Conservation (phyloP, 2,329 filamentous ascomycete species). For the Calonectria pseudoreteaudii region DNA sequence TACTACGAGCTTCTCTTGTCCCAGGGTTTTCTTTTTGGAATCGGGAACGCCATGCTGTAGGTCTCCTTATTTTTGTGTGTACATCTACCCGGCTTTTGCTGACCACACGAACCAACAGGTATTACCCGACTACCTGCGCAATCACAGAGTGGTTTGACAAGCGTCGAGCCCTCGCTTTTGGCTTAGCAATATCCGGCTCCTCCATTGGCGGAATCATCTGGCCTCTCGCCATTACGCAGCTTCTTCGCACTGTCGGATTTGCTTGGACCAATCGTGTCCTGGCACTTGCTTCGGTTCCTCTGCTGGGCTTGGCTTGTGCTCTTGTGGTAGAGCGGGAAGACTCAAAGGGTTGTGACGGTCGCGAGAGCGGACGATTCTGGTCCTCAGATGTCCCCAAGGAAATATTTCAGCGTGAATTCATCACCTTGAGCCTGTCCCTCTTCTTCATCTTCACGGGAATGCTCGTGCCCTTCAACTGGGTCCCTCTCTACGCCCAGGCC, state of each 20-base stretch:
- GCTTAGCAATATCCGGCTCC: constrained; percentile 46
- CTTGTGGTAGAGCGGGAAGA: constrained; percentile 44
- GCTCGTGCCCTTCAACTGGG: constrained; percentile 46
- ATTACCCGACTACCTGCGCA: constrained; percentile 46
- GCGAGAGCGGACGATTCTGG: constrained; percentile 19
- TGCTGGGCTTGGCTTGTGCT: constrained; percentile 41
- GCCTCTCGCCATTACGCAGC: constrained; percentile 40
- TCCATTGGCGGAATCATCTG: constrained; percentile 48
- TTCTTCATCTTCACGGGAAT: constrained; percentile 45
- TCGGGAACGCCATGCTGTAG: constrained; percentile 53
- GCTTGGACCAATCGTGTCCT: constrained; percentile 35
- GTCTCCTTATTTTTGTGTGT: background rate
- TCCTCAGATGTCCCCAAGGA: constrained; percentile 42
- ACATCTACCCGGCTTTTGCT: background rate
- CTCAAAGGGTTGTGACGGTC: constrained; percentile 26
- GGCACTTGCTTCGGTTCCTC: constrained; percentile 38
- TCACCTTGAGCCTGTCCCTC: constrained; percentile 35
- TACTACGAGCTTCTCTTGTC: constrained; percentile 54
- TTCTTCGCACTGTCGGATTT: constrained; percentile 24
- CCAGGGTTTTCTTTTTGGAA: constrained; percentile 56
- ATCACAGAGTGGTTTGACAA: constrained; percentile 48
- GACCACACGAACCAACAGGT: background rate
- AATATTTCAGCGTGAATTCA: constrained; percentile 39
- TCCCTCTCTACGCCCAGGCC: constrained; percentile 63
- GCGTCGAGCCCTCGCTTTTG: constrained; percentile 46